Evolutionary conservation across 2,329 filamentous ascomycete genomes (phyloP).

Genomic region (Apiospora malaysiana): DNA sequence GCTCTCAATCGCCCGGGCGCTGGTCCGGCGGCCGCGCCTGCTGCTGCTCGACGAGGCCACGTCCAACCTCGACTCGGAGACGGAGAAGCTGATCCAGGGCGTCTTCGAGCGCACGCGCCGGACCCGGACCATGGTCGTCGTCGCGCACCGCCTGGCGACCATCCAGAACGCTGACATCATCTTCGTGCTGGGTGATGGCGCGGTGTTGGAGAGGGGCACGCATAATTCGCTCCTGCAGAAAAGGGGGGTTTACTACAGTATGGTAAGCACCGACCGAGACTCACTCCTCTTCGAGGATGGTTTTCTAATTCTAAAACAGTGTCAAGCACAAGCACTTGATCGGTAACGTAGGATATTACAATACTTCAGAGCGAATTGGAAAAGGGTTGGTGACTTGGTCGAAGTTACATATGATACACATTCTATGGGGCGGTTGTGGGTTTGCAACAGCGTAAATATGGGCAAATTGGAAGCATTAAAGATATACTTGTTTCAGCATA

Average conservation of each 20-base stretch:
- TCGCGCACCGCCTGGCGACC: slow-evolving; percentile 63
- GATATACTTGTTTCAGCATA: too few species aligned
- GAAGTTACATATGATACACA: too few species aligned
- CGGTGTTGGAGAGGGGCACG: slow-evolving; percentile 58
- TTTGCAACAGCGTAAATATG: background rate
- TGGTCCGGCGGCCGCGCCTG: slow-evolving; percentile 72
- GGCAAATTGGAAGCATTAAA: too few species aligned
- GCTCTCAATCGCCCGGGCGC: slow-evolving; percentile 67
- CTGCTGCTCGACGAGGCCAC: slow-evolving; percentile 76
- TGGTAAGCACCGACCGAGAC: slow-evolving; percentile 50
- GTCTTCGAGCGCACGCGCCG: slow-evolving; percentile 53
- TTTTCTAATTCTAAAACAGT: slow-evolving; percentile 32
- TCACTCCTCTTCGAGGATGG: background rate
- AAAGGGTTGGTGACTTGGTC: too few species aligned
- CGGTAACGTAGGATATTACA: too few species aligned
- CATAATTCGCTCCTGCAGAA: slow-evolving; percentile 56
- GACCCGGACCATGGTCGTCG: slow-evolving; percentile 58
- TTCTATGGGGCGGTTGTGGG: background rate
- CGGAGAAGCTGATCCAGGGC: slow-evolving; percentile 63
- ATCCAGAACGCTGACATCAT: slow-evolving; percentile 80
- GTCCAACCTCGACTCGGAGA: slow-evolving; percentile 69
- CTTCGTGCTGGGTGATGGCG: slow-evolving; percentile 74
- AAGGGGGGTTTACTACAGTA: slow-evolving; percentile 61
- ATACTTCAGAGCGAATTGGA: too few species aligned
- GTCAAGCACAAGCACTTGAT: slow-evolving; percentile 40